Evolutionary conservation across 495 filamentous ascomycete species (phyloP), one percentile per base, ranked within the genome.

Genomic region (Terfezia boudieri): DNA sequence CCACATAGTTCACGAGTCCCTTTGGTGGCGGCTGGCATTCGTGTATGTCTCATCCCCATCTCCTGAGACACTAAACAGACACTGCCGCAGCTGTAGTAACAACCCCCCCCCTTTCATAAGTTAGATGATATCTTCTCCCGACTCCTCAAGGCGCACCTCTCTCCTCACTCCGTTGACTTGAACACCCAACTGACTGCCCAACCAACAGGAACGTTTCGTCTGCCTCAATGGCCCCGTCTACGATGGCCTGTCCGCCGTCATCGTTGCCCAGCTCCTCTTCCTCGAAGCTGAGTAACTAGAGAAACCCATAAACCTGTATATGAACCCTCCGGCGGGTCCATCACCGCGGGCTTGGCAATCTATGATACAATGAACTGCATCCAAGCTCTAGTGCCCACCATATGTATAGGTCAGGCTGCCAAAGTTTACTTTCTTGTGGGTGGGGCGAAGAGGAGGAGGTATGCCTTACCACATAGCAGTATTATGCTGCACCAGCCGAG

Each of bases 301-400:
- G 57, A 94, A 94, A 66, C 80, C 86, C 35, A 95, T 98, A 55
- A 86, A 84, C 55, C 83, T 98, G 60, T 98, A 98, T 69, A 96
- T 98, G 68, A 92, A 98, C 68, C 85, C 0, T 92, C 92, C 3
- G 90, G 90, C 35, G 90, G 90, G 36, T 86, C 82, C n/a, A 90
- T 98, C 41, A 95, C 89, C 53, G 87, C 85, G 0, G 81, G 90
- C 7, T 75, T 98, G 35, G 88, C 90, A 50, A 95, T 98, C 64
- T 98, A 98, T 73, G 90, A 98, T 67, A 96, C 92, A 51, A 98
- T 98, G 89, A 80, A 81, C 57, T 98, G 96, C 70, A 96, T 98
- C 68, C 78, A 78, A 57, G 83, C 83, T 5, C 85, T 90, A 9
- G 86, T 96, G 5, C 82, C 80, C 46, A 98, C 90, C 3, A 93